Evolutionary conservation across 306 rosid species (phyloP), one percentile per base, ranked within the genome.

Genomic region (Prunus campanulata): DNA sequence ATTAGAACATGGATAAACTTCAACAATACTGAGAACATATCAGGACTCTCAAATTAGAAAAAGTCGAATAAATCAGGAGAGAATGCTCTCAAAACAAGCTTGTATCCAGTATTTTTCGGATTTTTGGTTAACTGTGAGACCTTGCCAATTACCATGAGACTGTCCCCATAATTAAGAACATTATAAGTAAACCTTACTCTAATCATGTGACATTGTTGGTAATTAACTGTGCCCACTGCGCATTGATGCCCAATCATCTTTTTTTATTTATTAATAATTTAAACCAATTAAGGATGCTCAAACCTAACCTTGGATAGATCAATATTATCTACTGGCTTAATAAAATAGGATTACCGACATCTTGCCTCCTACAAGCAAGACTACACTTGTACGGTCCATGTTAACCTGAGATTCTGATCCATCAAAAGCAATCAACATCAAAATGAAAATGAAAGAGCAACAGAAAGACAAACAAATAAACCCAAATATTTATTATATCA

Each of bases 361-460:
- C 9, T 66, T 72, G 74, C 70, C 61, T 49, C 82, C 60, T 66
- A 1, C 44, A 32, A 52, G 27, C 5, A n/a, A 46, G 24, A 13
- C 76, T 46, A 20, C 39, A 29, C 68, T 47, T 20, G 54, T 22
- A 46, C 12, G 13, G n/a, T 42, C 60, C 51, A 44, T 20, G 15
- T 52, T 52, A 66, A 75, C 68, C 39, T 50, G 22, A 65, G 42
- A 75, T 52, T 75, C 42, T 51, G 12, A 75, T 48, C 72, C 22
- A 51, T 8, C 1, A 8, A 15, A 4, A 55, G 8, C 2, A 35
- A 51, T 68, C 79, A 24, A 22, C 44, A 18, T 24, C 7, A n/a
- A 57, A 29, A 46, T 27, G 18, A 56, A 68, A 69, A 77, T n/a
- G 70, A 68, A 32, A 76, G 15, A 35, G 25, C 2, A 24, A 3